Conservation (phyloP, 768 basidiomycete genomes). For the Trametes cingulata region DNA sequence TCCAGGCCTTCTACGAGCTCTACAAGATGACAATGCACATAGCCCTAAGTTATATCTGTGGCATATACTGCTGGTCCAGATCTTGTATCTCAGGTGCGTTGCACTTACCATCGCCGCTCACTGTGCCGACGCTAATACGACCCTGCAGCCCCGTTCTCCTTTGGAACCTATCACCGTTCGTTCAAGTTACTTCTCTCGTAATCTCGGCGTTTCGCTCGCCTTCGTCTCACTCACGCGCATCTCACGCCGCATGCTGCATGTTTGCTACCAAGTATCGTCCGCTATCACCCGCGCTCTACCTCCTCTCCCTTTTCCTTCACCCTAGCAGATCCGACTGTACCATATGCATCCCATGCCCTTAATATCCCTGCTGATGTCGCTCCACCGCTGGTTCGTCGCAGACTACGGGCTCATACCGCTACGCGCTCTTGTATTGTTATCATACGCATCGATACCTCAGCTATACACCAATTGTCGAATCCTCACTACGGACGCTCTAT, state of each 20-base stretch:
- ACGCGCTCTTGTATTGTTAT: not conserved
- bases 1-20: constrained; percentile 9
- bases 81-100: constrained; percentile 5
- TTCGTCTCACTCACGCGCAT: not conserved
- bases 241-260: not conserved
- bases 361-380: too few species aligned
- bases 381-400: not conserved
- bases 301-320: not conserved
- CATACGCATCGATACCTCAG: not conserved
- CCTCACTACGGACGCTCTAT: too few species aligned
- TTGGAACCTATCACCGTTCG: not conserved
- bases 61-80: constrained; percentile 7
- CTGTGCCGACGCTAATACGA: too few species aligned
- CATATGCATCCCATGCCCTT: not conserved
- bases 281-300: not conserved
- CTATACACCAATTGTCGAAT: not conserved
- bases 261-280: not conserved
- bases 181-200: not conserved
- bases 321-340: not conserved
- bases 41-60: constrained; percentile 2
- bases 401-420: not conserved
- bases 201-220: not conserved
- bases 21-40: not conserved
- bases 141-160: too few species aligned
- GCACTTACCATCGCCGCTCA: too few species aligned